A percentile compares a stretch with the other conserved stretches of the same genome.
Conservation (phyloP, 768 basidiomycete genomes). For the Termitomyces sp. region DNA sequence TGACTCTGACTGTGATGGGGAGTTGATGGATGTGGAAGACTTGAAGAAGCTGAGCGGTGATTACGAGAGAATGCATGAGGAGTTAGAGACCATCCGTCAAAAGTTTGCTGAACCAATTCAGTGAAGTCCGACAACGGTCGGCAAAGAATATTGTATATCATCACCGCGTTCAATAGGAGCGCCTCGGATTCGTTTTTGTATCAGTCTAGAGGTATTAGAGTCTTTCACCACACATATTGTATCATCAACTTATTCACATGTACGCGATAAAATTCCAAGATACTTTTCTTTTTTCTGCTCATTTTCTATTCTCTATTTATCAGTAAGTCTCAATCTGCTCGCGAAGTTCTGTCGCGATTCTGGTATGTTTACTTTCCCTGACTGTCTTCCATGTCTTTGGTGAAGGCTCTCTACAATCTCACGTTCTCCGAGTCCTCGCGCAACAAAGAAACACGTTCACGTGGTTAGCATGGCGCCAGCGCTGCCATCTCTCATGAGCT, state of each 20-base stretch:
- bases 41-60: slow-evolving; percentile 37
- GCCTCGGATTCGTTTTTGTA: not conserved
- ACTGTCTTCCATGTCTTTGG: not conserved
- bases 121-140: not conserved
- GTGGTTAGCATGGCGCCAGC: not conserved
- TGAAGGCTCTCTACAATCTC: not conserved
- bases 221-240: not conserved
- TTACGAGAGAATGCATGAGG: slow-evolving; percentile 43
- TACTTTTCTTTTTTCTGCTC: too few species aligned
- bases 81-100: slow-evolving; percentile 45
- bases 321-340: not conserved
- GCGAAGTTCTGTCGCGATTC: not conserved
- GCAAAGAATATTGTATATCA: not conserved
- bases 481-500: not conserved
- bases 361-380: not conserved
- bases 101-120: slow-evolving; percentile 22
- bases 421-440: not conserved
- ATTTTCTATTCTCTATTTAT: too few species aligned
- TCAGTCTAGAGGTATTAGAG: not conserved
- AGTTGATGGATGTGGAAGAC: slow-evolving; percentile 50
- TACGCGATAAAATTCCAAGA: not conserved
- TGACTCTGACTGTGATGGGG: slow-evolving; percentile 51
- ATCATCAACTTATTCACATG: not conserved
- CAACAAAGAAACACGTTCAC: not conserved
- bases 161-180: not conserved